phyloP scores from a whole-genome alignment of 257 asterid species.

The Cynanchum wilfordii region DNA sequence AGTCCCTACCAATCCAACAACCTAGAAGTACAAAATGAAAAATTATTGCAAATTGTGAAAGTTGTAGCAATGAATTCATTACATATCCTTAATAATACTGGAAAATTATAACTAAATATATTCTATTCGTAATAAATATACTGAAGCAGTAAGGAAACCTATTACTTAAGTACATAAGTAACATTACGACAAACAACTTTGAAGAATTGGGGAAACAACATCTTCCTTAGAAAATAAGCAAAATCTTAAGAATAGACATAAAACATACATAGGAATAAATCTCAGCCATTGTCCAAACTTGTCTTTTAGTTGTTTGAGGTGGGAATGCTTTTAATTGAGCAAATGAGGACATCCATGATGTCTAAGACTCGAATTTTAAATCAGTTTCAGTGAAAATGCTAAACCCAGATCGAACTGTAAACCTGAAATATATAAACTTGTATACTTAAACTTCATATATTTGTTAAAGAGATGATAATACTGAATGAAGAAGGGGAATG shows the following conservation, averaged over 20 bases:
- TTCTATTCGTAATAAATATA: neutral
- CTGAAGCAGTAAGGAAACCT: neutral
- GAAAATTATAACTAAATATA: neutral
- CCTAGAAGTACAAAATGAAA: conserved; percentile 35
- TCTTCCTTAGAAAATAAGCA: no score
- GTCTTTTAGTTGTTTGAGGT: no score
- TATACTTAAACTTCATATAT: neutral
- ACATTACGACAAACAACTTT: neutral
- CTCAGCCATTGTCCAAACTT: neutral
- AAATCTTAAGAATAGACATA: neutral
- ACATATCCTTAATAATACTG: neutral
- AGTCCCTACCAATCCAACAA: conserved; percentile 92
- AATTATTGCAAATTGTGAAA: conserved; percentile 19
- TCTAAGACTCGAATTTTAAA: neutral
- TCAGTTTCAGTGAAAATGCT: neutral
- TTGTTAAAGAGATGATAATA: neutral
- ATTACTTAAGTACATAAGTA: neutral
- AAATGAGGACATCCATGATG: neutral
- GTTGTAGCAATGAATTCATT: neutral
- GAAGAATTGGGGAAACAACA: neutral
- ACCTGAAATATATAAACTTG: no score
- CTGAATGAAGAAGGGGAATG: neutral
- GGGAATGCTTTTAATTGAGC: neutral
- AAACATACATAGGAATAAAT: neutral
- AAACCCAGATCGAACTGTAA: neutral